Conservation (phyloP, 2,329 filamentous ascomycete genomes). For the Sporothrix protearum region DNA sequence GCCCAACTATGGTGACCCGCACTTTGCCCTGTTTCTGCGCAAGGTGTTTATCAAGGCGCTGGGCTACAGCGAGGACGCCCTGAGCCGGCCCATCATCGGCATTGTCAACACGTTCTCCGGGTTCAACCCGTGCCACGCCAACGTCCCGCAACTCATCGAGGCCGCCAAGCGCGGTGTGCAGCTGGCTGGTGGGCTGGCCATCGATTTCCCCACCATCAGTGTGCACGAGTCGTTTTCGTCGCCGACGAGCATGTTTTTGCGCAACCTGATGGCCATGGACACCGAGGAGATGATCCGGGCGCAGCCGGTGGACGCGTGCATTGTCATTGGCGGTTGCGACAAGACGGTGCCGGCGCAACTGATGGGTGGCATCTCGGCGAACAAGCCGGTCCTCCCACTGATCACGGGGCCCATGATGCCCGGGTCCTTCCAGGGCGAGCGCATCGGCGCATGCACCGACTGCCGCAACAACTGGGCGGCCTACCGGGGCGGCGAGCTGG, state of each 20-base stretch:
- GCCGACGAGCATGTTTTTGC: conserved; percentile 70
- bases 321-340: conserved; percentile 69
- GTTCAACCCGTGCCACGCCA: conserved; percentile 73
- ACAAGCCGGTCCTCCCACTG: conserved; percentile 66
- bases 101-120: conserved; percentile 70
- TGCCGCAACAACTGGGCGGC: conserved; percentile 71
- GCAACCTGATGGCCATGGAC: conserved; percentile 76
- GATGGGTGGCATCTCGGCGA: conserved; percentile 72
- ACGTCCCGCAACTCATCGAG: conserved; percentile 67
- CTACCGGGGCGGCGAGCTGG: conserved; percentile 61
- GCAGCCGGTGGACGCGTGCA: conserved; percentile 65
- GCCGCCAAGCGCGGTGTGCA: conserved; percentile 66
- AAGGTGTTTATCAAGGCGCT: conserved; percentile 76
- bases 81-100: conserved; percentile 68
- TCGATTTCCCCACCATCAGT: conserved; percentile 73
- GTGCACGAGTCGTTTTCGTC: conserved; percentile 65
- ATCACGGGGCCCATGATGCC: conserved; percentile 73
- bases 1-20: conserved; percentile 67
- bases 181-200: conserved; percentile 61
- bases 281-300: conserved; percentile 74
- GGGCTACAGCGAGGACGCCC: conserved; percentile 68
- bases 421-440: conserved; percentile 59
- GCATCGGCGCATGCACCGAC: conserved; percentile 71
- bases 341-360: conserved; percentile 71
- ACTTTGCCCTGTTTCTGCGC: conserved; percentile 70